Evolutionary conservation across 305 asterid species (phyloP), one percentile per base, ranked within the genome.

Genomic region (Fraxinus angustifolia): DNA sequence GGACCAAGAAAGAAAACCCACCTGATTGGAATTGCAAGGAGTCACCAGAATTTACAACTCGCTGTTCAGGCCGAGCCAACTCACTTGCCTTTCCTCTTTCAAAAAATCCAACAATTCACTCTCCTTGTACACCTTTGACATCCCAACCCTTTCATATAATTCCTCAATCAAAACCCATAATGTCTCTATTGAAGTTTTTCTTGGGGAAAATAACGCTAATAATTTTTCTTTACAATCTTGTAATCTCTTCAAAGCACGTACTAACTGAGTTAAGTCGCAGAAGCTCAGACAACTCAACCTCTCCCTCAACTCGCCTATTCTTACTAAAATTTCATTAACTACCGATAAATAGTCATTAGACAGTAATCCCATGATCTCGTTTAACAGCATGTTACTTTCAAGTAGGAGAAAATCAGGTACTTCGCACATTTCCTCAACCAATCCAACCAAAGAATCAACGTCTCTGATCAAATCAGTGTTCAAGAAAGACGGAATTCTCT

Each of bases 11-110:
- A 0, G 56, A 45, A 60, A 84, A 88, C 86, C 90, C 86, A 11
- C 92, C 93, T 0, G 96, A 93, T 45, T 87, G 89, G 82, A 92
- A 89, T 26, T 3, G 77, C 36, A 87, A 65, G 82, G 90, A 85
- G 88, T 91, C 90, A 81, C 76, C 82, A 7, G 35, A 17, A 34
- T 16, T 65, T 36, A 81, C 4, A 73, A 84, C 90, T 53, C 90
- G 87, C 48, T 58, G 76, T 0, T 31, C 91, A 17, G 87, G 89
- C 88, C 97, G 97, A 88, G 95, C 92, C 2, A 97, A 94, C 92
- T 93, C 96, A 53, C 92, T 12, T 86, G 35, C 80, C 78, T 48
- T 86, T 35, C 85, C 76, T 40, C 79, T 76, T 5, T 85, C 78
- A 23, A 70, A 83, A 88, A 4, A 35, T 78, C 87, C 82, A 92